Percentiles rank a stretch among this genome's conserved stretches.
phyloP scores from a whole-genome alignment of 805 yeast species.

The Kodamaea sagamina region DNA sequence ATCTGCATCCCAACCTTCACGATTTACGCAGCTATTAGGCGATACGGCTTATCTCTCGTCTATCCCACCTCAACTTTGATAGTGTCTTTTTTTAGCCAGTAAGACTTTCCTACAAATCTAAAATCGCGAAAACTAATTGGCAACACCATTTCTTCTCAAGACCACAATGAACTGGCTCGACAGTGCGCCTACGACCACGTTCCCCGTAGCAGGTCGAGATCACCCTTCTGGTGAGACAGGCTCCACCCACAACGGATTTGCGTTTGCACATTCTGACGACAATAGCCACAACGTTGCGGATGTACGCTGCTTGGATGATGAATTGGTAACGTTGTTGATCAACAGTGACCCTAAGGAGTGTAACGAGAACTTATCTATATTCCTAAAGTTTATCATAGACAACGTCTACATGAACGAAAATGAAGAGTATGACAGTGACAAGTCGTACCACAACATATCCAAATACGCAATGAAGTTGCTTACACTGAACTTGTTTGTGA shows the following conservation, averaged over 20 bases:
- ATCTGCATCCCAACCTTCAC: too few relatives aligned
- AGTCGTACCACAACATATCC: constrained; percentile 34
- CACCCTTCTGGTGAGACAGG: background rate
- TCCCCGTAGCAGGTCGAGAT: constrained; percentile 6
- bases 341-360: constrained; percentile 43
- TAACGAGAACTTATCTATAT: constrained; percentile 39
- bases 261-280: background rate
- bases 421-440: constrained; percentile 13
- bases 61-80: too few relatives aligned
- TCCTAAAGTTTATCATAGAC: constrained; percentile 37
- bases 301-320: constrained; percentile 10
- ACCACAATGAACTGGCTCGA: too few relatives aligned
- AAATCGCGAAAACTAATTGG: too few relatives aligned
- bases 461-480: constrained; percentile 36
- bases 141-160: too few relatives aligned
- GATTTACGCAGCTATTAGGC: too few relatives aligned
- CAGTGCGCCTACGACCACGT: constrained; percentile 8
- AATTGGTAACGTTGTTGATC: constrained; percentile 26
- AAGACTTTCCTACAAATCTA: too few relatives aligned
- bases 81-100: too few relatives aligned
- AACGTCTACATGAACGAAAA: constrained; percentile 21
- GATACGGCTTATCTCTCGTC: too few relatives aligned
- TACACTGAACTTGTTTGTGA: constrained; percentile 39
- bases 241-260: background rate
- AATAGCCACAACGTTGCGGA: background rate